Percentiles rank a stretch among this genome's conserved stretches.
phyloP scores from a whole-genome alignment of 2,329 filamentous ascomycete species.

The Laburnicola sp. region DNA sequence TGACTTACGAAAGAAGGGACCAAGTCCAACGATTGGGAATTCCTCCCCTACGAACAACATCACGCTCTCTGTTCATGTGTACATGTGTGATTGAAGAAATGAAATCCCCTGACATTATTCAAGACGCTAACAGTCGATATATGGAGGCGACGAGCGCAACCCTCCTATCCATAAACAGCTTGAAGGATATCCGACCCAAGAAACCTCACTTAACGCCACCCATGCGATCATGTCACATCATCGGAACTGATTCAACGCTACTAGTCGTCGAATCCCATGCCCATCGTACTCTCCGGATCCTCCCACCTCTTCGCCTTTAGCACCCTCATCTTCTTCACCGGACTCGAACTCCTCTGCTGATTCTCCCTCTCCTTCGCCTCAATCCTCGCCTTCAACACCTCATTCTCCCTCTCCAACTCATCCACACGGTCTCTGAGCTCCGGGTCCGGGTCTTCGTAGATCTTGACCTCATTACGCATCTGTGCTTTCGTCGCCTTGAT shows the following conservation, averaged over 20 bases:
- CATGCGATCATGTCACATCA: constrained; percentile 7
- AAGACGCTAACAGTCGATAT: neutral
- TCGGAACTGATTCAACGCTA: neutral
- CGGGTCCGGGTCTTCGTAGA: constrained; percentile 49
- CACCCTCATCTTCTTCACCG: constrained; percentile 54
- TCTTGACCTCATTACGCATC: constrained; percentile 44
- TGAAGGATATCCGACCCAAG: neutral
- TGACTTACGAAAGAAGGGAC: constrained; percentile 40
- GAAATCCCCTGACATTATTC: neutral
- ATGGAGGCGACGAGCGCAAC: too few relatives aligned
- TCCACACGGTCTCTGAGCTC: constrained; percentile 42
- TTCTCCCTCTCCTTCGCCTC: constrained; percentile 48
- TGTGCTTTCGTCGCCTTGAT: constrained; percentile 56
- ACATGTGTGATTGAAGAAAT: neutral
- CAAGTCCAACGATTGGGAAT: constrained; percentile 39
- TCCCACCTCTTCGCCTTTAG: constrained; percentile 55
- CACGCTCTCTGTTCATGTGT: neutral
- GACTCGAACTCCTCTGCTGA: constrained; percentile 44
- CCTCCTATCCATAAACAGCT: neutral
- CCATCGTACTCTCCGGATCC: constrained; percentile 32
- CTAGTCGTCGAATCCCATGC: constrained; percentile 20
- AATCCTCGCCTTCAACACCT: constrained; percentile 42
- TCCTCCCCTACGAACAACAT: constrained; percentile 33
- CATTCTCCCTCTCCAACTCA: constrained; percentile 52
- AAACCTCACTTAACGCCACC: constrained; percentile 5